Evolutionary conservation across 352 stramenopile species (phyloP).

Genomic region (Thalassiosira ordinaria): DNA sequence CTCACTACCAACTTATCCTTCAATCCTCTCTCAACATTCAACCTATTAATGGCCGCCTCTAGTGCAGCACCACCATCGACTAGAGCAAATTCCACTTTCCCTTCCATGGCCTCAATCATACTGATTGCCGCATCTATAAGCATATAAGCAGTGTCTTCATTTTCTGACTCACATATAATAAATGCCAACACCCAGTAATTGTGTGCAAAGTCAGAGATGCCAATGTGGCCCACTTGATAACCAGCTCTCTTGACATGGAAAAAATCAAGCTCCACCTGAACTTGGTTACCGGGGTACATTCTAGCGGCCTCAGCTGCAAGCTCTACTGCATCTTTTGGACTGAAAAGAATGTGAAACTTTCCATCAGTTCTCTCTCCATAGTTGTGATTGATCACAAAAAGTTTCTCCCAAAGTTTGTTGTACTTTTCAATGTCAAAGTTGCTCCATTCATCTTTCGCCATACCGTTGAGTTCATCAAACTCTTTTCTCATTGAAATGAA

Average conservation of each 20-base stretch:
- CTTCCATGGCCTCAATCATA: neutral
- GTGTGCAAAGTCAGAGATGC: conserved; percentile 12
- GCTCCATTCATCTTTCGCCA: no score
- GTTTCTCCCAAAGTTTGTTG: neutral
- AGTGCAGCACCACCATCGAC: conserved; percentile 17
- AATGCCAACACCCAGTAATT: conserved; percentile 2
- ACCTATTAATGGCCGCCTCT: neutral
- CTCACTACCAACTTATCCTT: neutral
- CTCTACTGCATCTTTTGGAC: conserved; percentile 5
- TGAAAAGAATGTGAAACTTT: conserved; percentile 4
- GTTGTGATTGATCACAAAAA: conserved; percentile 12
- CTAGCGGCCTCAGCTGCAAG: neutral
- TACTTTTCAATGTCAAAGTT: no score
- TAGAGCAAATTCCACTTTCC: neutral
- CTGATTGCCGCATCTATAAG: neutral
- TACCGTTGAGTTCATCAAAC: no score
- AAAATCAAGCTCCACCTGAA: conserved; percentile 5
- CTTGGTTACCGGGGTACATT: conserved; percentile 4
- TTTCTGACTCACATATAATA: conserved; percentile 7
- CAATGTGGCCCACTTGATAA: conserved; percentile 7
- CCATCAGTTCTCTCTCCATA: conserved; percentile 1
- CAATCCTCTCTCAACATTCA: neutral
- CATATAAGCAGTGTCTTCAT: neutral
- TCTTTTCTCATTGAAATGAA: neutral
- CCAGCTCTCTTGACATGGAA: neutral